Base-by-base conservation (phyloP, 2,329 filamentous ascomycete genomes). In the Decorospora gaudefroyi region DNA sequence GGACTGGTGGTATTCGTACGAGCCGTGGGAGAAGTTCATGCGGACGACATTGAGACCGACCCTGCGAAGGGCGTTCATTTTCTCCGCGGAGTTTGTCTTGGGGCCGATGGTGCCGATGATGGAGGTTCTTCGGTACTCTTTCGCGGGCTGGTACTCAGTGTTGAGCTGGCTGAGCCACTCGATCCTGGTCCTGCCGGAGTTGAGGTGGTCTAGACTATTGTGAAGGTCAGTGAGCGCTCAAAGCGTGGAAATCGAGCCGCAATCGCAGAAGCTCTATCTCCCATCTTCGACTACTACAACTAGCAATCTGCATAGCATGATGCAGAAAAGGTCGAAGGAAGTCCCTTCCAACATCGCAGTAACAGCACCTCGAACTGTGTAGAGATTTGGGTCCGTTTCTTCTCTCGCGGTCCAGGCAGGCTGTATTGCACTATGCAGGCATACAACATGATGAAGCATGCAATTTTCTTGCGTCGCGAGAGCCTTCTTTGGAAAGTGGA, bases 41-140 rank as follows among this genome's bases (percentile, higher is more conserved):
- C 93, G 92, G 62, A 97, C 93, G 61, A 99, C 90, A 77, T 97
- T 97, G 67, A 97, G 86, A 76, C 93, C 93, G 58, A 86, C 87
- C 69, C 81, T 82, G 73, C 92, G 89, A 66, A 99, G 88, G 73
- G 85, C 82, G 77, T 97, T 97, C 78, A 99, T 95, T 75, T 90
- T 91, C 79, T 96, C 88, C 46, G 91, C 86, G 25, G 90, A 95
- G 82, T 99, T 99, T 65, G 93, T 99, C 86, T 97, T 99, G 71
- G 93, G 93, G 53, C 93, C 93, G 72, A 99, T 97, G 65, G 93
- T 97, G 79, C 92, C 90, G 76, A 99, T 96, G 78, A 99, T 99
- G 70, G 91, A 96, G 54, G 92, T 96, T 62, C 93, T 87, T 69
- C 93, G 90, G 77, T 93, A 95, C 79, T 95, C 91, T 76, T 86